Evolutionary conservation across 208 protist genomes (phyloP), one percentile per base, ranked within the genome.

Genomic region (Herpetomonas tarakana): DNA sequence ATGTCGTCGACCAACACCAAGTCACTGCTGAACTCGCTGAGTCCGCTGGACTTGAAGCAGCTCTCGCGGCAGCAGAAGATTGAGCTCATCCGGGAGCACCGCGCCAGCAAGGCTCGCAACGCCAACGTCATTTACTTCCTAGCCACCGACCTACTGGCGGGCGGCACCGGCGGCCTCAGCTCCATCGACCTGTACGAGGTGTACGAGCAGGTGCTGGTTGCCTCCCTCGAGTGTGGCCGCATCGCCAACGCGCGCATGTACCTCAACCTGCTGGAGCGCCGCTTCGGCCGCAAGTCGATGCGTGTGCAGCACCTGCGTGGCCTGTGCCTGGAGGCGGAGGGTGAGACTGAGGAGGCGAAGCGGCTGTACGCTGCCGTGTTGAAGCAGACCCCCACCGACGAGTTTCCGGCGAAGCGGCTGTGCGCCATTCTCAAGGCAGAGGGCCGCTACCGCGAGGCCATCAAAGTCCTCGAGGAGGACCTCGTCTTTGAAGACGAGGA

Each of bases 171-270:
- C 39, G 78, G 82, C 25, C 67, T 92, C 22, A 57, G 52, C 46
- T 39, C 65, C 4, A 57, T 30, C 19, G 82, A 94, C 66, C 60
- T 86, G 49, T 88, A 80, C 52, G 68, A 76, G 2, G 71, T 91
- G 19, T 89, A 92, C 51, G 88, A 94, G 71, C 78, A 88, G 67
- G 73, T 86, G 30, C 71, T 94, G 22, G 76, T 94, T 29, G 76
- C 83, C n/a, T 79, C 84, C 6, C 73, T 94, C 4, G 84, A 91
- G 55, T 88, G 78, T 53, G 88, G 88, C 31, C 64, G 70, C 24
- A 58, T 85, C 19, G 77, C 84, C 24, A 82, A 73, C 11, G 84
- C 83, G 0, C 49, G 58, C 14, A 72, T 81, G 55, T 88, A 90
- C 53, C 71, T 92, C 19, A 66, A 78, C 44, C 39, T 87, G 14